These are phyloP conservation scores for Papilionanthe hybrid DNA, from an alignment of 116 monocot species.

Conservation along the genomic window DNA sequence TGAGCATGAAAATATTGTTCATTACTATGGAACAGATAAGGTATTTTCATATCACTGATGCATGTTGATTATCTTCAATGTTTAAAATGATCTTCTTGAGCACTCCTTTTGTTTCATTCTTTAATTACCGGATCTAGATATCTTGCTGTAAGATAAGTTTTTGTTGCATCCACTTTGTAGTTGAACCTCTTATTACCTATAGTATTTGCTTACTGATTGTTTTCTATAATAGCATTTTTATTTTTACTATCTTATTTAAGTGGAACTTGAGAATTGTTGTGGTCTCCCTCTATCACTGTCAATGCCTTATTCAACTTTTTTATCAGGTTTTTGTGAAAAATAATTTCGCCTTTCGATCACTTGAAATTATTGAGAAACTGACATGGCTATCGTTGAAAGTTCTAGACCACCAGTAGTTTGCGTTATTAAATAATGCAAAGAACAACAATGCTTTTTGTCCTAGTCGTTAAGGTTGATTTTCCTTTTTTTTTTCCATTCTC, in stretches of 20 bases:
- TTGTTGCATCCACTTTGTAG: background rate
- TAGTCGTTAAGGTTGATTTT: background rate
- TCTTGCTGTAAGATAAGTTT: background rate
- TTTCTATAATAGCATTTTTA: background rate
- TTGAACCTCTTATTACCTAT: background rate
- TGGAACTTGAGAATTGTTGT: background rate
- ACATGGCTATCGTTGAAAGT: background rate
- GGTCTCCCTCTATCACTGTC: background rate
- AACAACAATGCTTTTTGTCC: background rate
- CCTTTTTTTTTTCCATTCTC: background rate
- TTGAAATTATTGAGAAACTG: too few species aligned
- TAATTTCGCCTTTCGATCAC: too few species aligned
- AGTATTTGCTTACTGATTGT: background rate
- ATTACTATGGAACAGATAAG: constrained; percentile 90
- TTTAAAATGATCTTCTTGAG: background rate
- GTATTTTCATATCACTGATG: constrained; percentile 21
- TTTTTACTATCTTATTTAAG: background rate
- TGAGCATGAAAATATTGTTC: constrained; percentile 92
- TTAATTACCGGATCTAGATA: background rate
- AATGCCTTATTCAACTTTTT: background rate
- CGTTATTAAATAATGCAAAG: background rate
- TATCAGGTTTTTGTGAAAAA: background rate
- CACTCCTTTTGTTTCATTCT: background rate
- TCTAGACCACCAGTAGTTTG: background rate
- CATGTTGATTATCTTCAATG: background rate